phyloP scores from a whole-genome alignment of 176 grass and related monocot species.

The Rhynchospora tenuis region DNA sequence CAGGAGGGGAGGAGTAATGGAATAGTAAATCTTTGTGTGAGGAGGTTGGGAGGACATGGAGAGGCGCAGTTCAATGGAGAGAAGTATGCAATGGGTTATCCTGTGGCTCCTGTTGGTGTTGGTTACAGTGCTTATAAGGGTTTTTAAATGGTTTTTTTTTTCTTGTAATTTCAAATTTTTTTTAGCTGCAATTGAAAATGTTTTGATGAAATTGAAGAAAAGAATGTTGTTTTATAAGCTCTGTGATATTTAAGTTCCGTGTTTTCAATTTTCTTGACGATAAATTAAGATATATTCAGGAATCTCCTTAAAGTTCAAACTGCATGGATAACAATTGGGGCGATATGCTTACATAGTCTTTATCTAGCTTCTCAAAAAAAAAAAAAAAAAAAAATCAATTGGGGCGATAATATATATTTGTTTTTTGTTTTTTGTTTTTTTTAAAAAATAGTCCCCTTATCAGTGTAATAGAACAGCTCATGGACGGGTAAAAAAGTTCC shows the following conservation, averaged over 20 bases:
- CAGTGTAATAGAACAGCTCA: neutral
- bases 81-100: neutral
- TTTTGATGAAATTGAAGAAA: neutral
- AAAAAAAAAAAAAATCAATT: too few species aligned
- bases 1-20: constrained; percentile 24
- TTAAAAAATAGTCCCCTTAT: neutral
- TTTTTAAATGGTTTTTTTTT: neutral
- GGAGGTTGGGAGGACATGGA: constrained; percentile 21
- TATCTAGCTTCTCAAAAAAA: too few species aligned
- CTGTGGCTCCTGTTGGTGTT: neutral
- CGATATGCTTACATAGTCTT: too few species aligned
- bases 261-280: neutral
- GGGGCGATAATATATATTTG: too few species aligned
- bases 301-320: neutral
- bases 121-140: constrained; percentile 9
- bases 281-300: neutral
- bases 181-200: neutral
- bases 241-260: neutral
- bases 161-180: too few species aligned
- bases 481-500: neutral
- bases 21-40: constrained; percentile 55
- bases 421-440: neutral
- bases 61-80: neutral
- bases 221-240: neutral
- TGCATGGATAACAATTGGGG: neutral